Evolutionary conservation across 148 eudicot species (phyloP), one percentile per base, ranked within the genome.

Genomic region (Cornus controversa): DNA sequence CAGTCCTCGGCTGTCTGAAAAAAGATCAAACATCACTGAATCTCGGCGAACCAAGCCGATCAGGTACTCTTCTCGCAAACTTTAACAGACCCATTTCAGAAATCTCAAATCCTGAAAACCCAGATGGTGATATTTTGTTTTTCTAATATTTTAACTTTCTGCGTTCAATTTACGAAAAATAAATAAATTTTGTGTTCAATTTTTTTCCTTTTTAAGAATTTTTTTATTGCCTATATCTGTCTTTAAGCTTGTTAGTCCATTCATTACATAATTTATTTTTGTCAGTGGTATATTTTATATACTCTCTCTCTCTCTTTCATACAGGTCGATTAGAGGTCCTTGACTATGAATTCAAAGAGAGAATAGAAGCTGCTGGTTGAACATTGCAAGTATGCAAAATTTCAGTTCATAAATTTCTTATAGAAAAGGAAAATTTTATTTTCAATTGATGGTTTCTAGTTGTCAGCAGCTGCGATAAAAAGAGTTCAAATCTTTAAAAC

Each of bases 31-130:
- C 64, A 15, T 62, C 74, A 75, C 78, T 70, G 77, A 70, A 58
- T 79, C 72, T 72, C 75, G 70, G 54, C 23, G 23, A 64, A 63
- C 34, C 31, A 66, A 65, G 64, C 25, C 28, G 64, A 15, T 72
- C 81, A 66, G 81, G 81, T 79, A 79, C 57, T 66, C 70, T 66
- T 73, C 25, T 25, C 66, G 81, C 82, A 79, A 85, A 80, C 66
- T 69, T 78, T 75, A 75, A 47, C 69, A 72, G 37, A 87, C 88
- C 86, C 86, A 53, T 66, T 73, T 80, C 73, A 27, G 25, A 50
- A 69, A 66, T 73, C 24, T 28, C 0, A 75, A 77, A 42, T 82
- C 50, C 34, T 50, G 25, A 29, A 36, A 29, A 72, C 86, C 87
- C 84, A 74, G 72, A 47, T 84, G 42, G 31, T 71, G 47, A 68